These are phyloP conservation scores for Entophlyctis helioformis DNA, from an alignment of 192 early-diverging fungal species.

Conservation along the genomic window DNA sequence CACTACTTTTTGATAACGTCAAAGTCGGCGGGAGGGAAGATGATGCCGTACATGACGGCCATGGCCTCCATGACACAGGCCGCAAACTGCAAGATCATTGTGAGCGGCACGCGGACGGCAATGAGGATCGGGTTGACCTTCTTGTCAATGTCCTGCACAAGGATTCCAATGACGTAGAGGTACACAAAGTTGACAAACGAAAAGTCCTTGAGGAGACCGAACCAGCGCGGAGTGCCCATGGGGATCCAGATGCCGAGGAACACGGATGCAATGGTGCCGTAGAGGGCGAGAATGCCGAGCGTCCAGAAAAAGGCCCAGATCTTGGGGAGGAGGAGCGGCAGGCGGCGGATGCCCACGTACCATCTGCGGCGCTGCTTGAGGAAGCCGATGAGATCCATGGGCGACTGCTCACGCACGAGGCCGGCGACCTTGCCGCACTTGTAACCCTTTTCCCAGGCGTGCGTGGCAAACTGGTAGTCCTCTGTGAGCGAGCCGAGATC, in stretches of 20 bases:
- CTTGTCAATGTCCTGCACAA: conserved; percentile 41
- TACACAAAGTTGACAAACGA: conserved; percentile 38
- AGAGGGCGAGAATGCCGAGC: conserved; percentile 31
- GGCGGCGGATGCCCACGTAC: conserved; percentile 42
- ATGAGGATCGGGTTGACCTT: conserved; percentile 25
- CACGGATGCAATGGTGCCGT: conserved; percentile 30
- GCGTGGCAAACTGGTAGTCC: conserved; percentile 41
- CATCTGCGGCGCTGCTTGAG: conserved; percentile 42
- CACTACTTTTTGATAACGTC: conserved; percentile 48
- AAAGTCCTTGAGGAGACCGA: conserved; percentile 40
- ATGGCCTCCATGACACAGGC: conserved; percentile 30
- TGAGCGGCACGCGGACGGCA: conserved; percentile 25
- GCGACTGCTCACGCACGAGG: conserved; percentile 40
- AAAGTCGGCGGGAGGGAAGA: conserved; percentile 36
- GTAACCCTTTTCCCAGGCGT: conserved; percentile 37
- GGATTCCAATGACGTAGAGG: conserved; percentile 38
- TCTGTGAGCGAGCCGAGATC: conserved; percentile 41
- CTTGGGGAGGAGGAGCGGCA: conserved; percentile 36
- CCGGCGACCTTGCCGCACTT: conserved; percentile 40
- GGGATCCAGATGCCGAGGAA: conserved; percentile 18
- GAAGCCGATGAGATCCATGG: conserved; percentile 35
- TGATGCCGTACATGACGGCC: conserved; percentile 35
- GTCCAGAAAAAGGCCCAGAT: conserved; percentile 45
- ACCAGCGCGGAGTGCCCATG: conserved; percentile 37
- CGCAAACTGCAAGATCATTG: conserved; percentile 33